A percentile compares a stretch with the other conserved stretches of the same genome.
phyloP scores from a whole-genome alignment of 1,284 basidiomycete species.

The Cutaneotrichosporon cavernicola region DNA sequence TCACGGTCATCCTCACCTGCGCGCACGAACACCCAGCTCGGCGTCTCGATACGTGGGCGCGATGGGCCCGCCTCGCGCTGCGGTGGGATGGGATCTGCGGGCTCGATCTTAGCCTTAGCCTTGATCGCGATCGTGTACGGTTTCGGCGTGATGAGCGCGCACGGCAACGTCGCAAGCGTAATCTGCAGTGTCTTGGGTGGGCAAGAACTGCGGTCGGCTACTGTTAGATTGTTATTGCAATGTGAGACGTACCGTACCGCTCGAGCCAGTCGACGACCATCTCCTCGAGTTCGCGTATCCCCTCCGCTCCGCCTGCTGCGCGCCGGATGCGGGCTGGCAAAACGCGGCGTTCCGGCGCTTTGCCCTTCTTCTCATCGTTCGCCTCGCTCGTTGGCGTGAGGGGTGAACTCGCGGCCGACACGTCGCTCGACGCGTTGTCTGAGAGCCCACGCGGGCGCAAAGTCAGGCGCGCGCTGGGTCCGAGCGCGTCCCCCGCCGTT shows the following conservation, averaged over 20 bases:
- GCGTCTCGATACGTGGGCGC: conserved; percentile 43
- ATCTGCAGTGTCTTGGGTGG: conserved; percentile 64
- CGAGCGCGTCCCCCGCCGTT: not conserved
- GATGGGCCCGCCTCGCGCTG: conserved; percentile 25
- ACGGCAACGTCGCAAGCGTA: conserved; percentile 62
- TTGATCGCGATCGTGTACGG: conserved; percentile 12
- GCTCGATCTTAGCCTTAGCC: conserved; percentile 7
- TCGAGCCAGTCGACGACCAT: conserved; percentile 79
- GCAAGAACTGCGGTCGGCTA: conserved; percentile 69
- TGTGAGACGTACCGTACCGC: conserved; percentile 65
- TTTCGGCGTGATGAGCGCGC: conserved; percentile 30
- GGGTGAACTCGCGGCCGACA: not conserved
- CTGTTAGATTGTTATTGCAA: not conserved
- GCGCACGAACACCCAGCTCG: conserved; percentile 39
- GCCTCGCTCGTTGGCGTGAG: conserved; percentile 1
- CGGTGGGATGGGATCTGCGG: not conserved
- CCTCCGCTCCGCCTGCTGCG: conserved; percentile 62
- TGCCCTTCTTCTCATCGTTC: conserved; percentile 4
- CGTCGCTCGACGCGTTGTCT: not conserved
- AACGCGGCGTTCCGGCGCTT: conserved; percentile 62
- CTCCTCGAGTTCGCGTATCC: conserved; percentile 66
- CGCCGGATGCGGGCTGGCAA: conserved; percentile 73
- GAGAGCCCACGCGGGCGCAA: not conserved
- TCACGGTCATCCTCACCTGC: conserved; percentile 46
- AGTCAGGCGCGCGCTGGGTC: conserved; percentile 4